A percentile compares a stretch with the other conserved stretches of the same genome.
Conservation (phyloP, 192 early-diverging fungal species). For the Lunasporangiospora selenospora region DNA sequence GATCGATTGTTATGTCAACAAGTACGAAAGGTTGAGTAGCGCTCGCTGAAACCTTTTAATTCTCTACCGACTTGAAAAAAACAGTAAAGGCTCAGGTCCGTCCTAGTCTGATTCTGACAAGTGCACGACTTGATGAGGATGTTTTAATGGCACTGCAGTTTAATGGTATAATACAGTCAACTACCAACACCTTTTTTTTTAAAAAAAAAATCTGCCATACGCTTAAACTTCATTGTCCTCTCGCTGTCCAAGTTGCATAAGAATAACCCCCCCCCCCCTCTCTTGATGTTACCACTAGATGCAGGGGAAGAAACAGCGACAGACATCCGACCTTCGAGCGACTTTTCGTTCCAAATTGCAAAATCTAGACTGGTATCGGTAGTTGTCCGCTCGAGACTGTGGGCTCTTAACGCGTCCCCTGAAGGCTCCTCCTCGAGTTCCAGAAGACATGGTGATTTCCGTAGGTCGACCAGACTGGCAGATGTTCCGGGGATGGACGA, state of each 20-base stretch:
- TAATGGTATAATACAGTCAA: slow-evolving; percentile 9
- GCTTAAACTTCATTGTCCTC: background rate
- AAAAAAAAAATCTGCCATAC: background rate
- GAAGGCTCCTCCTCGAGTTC: no score
- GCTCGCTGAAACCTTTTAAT: no score
- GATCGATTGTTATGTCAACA: no score
- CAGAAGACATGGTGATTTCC: no score
- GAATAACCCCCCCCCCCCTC: background rate
- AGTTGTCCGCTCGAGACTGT: slow-evolving; percentile 4
- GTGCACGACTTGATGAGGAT: slow-evolving; percentile 41
- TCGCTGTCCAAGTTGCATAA: background rate
- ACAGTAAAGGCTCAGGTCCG: slow-evolving; percentile 43
- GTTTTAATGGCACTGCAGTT: slow-evolving; percentile 18
- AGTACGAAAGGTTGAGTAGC: no score
- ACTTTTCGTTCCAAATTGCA: slow-evolving; percentile 38
- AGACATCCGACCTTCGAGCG: slow-evolving; percentile 29
- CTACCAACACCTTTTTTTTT: background rate
- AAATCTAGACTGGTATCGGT: slow-evolving; percentile 43
- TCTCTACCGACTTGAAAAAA: no score
- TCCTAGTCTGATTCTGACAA: slow-evolving; percentile 39
- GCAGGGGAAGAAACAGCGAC: slow-evolving; percentile 12
- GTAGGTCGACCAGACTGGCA: background rate
- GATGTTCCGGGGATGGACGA: slow-evolving; percentile 10
- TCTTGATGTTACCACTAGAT: background rate
- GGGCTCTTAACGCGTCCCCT: background rate